These are phyloP conservation scores for Diaporthe longicolla DNA, from an alignment of 2,329 filamentous ascomycete species.

Conservation along the genomic window DNA sequence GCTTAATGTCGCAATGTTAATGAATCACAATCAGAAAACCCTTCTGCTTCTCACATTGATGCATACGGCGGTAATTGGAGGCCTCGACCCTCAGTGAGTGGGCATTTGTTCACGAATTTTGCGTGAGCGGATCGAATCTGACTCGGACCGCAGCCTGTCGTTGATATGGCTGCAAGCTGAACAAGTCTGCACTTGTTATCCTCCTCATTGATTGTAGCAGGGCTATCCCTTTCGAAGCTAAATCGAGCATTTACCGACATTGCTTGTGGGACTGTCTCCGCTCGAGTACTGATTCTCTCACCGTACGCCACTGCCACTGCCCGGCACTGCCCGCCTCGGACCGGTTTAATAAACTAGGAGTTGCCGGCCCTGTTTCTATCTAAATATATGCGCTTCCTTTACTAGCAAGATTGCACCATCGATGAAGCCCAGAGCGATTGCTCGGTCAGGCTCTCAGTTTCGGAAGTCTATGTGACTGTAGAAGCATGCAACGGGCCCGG, in stretches of 20 bases:
- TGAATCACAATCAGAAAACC: neutral
- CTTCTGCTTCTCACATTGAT: neutral
- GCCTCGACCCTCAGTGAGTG: neutral
- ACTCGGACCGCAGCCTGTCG: neutral
- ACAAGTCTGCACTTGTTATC: neutral
- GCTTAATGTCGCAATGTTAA: neutral
- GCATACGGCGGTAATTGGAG: neutral
- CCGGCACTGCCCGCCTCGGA: neutral
- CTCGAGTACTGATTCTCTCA: neutral
- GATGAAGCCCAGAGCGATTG: too few species aligned
- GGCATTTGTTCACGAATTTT: neutral
- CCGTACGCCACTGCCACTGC: neutral
- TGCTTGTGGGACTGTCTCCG: slow-evolving; percentile 13
- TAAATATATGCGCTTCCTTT: neutral
- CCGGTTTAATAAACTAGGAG: neutral
- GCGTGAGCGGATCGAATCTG: neutral
- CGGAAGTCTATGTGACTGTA: neutral
- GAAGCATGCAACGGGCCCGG: neutral
- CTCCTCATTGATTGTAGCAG: neutral
- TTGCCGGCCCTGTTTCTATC: neutral
- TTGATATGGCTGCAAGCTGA: neutral
- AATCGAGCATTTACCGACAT: neutral
- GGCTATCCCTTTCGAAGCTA: neutral
- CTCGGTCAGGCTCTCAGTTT: neutral
- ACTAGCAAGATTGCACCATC: neutral